Evolutionary conservation across 495 filamentous ascomycete genomes (phyloP), one percentile per base, ranked within the genome.

Genomic region (Neurospora sp.): DNA sequence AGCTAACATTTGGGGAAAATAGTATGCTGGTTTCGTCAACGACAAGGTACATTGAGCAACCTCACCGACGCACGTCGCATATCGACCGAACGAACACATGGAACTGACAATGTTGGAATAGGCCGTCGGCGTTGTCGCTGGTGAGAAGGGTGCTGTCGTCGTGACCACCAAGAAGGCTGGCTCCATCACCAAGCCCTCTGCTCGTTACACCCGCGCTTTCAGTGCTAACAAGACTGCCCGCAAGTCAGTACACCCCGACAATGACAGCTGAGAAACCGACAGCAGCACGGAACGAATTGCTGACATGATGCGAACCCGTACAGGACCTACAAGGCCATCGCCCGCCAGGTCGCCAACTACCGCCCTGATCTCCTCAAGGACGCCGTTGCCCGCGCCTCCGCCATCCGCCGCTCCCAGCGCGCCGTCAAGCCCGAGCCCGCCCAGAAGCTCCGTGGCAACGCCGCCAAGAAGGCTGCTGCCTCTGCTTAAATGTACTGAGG

Each of bases 11-110:
- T 65, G 53, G 8, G 39, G 12, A 73, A 71, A 78, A 74, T 81
- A 95, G 93, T 89, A 97, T 83, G 91, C 93, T 74, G 96, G 96
- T 74, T 94, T 91, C 81, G 88, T 94, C 79, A 96, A 96, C 85
- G 90, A 90, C 84, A 95, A 98, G 93, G 95, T 97, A 90, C 82
- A 74, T 73, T 70, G 35, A 71, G 39, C n/a, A 38, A 65, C 69
- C 20, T 45, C 22, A 38, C 17, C 31, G 78, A 77, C 69, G 12
- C 8, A 68, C 14, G 12, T 44, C 68, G 22, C 40, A 41, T 61
- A 48, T 44, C 45, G 72, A 74, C 70, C 61, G 38, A 72, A 37
- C 71, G 70, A 77, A 44, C 71, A 75, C 31, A 71, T 39, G 10
- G 70, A 68, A 69, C 79, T 80, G 73, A 80, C 71, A 65, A 35